A percentile compares a stretch with the other conserved stretches of the same genome.
Conservation (phyloP, 176 grass and related monocot species). For the Lolium perenne region DNA sequence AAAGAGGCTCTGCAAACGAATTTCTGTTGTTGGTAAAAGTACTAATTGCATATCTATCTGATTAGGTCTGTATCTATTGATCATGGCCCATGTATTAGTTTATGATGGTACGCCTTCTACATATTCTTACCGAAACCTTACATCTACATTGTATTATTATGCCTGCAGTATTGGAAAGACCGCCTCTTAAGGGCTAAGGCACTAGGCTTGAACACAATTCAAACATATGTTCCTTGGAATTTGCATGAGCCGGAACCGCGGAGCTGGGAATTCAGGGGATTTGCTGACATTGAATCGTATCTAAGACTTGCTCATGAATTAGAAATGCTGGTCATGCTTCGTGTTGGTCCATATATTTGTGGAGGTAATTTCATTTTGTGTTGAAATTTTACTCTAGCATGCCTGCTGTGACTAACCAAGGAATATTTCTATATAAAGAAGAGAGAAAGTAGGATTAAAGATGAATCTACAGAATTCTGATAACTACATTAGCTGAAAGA, state of each 20-base stretch:
- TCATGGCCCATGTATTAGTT: background rate
- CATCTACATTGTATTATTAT: conserved; percentile 33
- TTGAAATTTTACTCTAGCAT: conserved; percentile 21
- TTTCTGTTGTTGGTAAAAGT: background rate
- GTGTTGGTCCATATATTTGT: conserved; percentile 89
- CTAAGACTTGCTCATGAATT: conserved; percentile 85
- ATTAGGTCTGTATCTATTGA: background rate
- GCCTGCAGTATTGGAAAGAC: conserved; percentile 87
- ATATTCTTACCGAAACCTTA: conserved; percentile 20
- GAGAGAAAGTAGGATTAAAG: background rate
- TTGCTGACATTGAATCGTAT: conserved; percentile 75
- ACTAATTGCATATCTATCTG: conserved; percentile 1
- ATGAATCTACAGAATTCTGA: conserved; percentile 9
- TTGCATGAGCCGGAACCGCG: conserved; percentile 74
- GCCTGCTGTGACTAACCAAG: background rate
- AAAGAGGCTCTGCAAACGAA: background rate
- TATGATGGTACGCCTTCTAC: background rate
- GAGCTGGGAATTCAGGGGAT: conserved; percentile 72
- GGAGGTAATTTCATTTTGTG: conserved; percentile 59
- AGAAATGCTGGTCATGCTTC: conserved; percentile 91
- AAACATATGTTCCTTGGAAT: conserved; percentile 98
- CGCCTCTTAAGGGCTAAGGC: conserved; percentile 88
- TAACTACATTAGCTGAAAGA: background rate
- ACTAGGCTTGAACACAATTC: conserved; percentile 88
- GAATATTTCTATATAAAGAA: background rate